Base-by-base conservation (phyloP, 768 basidiomycete species). In the Gelatoporia subvermispora region DNA sequence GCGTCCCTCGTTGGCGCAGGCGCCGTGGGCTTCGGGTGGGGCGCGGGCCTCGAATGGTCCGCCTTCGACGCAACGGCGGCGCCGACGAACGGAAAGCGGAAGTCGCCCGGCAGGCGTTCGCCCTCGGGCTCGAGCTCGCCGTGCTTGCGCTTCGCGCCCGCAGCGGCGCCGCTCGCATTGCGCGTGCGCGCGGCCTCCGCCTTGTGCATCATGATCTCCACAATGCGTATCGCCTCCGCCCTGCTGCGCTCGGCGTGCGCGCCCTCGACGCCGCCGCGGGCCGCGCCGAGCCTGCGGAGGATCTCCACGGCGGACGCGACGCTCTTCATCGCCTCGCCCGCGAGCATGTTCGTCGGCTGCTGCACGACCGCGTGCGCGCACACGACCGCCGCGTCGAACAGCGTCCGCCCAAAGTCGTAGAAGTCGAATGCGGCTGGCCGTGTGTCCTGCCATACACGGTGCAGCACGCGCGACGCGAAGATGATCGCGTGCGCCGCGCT, bases 401-500 rank as follows among this genome's bases (percentile, higher is more conserved):
- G 63, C 13, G 79, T 69, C 51, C 82, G 75, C 15, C 76, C 73
- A 43, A 85, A 75, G 2, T 82, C 73, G 58, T 84, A 81, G 54
- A 78, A 77, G 47, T 74, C 74, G 57, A 81, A 74, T 35, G 74
- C 58, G 2, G 74, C 71, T n/a, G 75, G 74, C 15, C 68, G 64
- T 21, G 64, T 68, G 35, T 67, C 61, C 37, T 68, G 68, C 69
- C 71, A 72, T 53, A 68, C 62, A 17, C 60, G 55, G 53, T 72
- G 72, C 38, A 79, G 60, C 37, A 70, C 53, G 47, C 68, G 69
- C 35, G 72, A 68, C 0, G 83, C 78, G 48, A 72, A 73, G 31
- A 88, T 69, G 48, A 88, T 75, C 2, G 66, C 64, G 56, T 87
- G 85, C 9, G 85, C 84, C 1, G 88, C 85, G 45, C 75, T 77